These are phyloP conservation scores for Solanum hybrid DNA, from an alignment of 305 asterid species.

Conservation along the genomic window DNA sequence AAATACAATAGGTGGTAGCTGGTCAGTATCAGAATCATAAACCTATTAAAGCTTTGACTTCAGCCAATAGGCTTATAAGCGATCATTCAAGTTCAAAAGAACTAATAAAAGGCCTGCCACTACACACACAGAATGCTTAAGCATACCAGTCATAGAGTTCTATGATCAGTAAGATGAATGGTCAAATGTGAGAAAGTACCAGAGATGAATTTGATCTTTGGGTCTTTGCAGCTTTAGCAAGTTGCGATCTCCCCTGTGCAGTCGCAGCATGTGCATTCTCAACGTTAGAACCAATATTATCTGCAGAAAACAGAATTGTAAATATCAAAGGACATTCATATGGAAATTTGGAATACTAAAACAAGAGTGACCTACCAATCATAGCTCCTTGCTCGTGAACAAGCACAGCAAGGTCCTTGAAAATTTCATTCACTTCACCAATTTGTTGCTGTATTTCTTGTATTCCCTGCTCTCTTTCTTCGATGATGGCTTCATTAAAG, in stretches of 20 bases:
- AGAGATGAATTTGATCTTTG: conserved; percentile 83
- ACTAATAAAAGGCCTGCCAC: background rate
- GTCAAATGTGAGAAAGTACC: conserved; percentile 31
- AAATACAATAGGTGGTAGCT: background rate
- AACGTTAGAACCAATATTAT: conserved; percentile 68
- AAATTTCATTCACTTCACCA: conserved; percentile 55
- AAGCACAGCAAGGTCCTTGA: conserved; percentile 55
- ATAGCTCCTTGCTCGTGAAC: conserved; percentile 55
- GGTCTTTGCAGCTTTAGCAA: conserved; percentile 82
- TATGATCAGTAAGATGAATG: background rate
- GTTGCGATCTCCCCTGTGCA: conserved; percentile 74
- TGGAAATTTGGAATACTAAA: background rate
- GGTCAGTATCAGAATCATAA: background rate
- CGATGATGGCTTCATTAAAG: conserved; percentile 55
- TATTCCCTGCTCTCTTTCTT: conserved; percentile 62
- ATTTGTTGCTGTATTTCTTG: conserved; percentile 56
- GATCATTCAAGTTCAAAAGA: background rate
- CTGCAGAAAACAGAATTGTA: conserved; percentile 24
- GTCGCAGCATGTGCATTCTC: conserved; percentile 90
- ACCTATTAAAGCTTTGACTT: background rate
- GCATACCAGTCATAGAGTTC: background rate
- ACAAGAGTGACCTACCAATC: conserved; percentile 36
- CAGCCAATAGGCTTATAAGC: background rate
- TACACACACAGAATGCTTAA: background rate
- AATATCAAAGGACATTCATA: background rate